Conservation (phyloP, 1,284 basidiomycete species). For the Dichomitus squalens region DNA sequence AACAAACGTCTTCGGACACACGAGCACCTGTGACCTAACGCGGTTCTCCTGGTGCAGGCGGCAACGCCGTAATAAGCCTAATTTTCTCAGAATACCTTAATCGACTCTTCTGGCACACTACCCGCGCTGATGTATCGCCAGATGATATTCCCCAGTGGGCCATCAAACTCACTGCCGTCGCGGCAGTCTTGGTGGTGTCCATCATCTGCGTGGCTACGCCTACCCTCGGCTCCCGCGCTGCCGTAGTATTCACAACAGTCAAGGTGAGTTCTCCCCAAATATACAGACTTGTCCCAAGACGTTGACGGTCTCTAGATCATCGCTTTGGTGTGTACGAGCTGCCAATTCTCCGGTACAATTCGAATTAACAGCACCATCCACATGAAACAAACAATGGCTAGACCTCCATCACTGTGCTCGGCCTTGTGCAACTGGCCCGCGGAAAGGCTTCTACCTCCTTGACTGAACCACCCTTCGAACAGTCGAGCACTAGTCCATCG, state of each 20-base stretch:
- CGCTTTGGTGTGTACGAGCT: constrained; percentile 47
- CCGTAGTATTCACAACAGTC: constrained; percentile 84
- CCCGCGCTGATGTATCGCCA: constrained; percentile 63
- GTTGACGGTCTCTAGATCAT: constrained; percentile 45
- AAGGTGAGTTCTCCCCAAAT: constrained; percentile 63
- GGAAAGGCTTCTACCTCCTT: constrained; percentile 71
- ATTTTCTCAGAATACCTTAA: constrained; percentile 90
- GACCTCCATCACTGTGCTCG: constrained; percentile 72
- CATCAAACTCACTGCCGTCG: constrained; percentile 86
- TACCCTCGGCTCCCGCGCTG: constrained; percentile 79
- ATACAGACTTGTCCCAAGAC: not conserved
- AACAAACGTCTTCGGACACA: too few species aligned
- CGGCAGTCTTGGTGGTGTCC: constrained; percentile 75
- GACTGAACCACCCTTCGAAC: constrained; percentile 67
- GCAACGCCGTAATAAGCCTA: constrained; percentile 70
- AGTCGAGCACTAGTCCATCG: constrained; percentile 78
- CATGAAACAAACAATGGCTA: constrained; percentile 30
- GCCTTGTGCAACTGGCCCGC: constrained; percentile 71
- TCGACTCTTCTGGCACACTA: constrained; percentile 70
- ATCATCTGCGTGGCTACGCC: constrained; percentile 79
- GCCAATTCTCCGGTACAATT: not conserved
- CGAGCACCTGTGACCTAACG: not conserved
- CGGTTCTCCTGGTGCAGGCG: constrained; percentile 40
- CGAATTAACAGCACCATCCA: not conserved
- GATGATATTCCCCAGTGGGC: constrained; percentile 89